Evolutionary conservation across 179 eudicot species (phyloP).

Genomic region (Nepenthes alata): DNA sequence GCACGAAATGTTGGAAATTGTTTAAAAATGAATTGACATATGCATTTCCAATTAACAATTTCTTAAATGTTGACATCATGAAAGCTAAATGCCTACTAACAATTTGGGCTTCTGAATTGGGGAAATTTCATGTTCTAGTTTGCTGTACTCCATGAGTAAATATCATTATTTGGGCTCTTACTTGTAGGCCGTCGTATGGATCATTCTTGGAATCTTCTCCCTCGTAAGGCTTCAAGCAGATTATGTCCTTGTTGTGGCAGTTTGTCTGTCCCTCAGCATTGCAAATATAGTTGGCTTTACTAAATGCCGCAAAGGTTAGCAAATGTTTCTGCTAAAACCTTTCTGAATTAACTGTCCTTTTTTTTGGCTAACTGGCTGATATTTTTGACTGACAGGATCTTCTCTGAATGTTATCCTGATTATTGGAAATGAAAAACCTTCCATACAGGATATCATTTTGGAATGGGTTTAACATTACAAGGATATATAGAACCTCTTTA

Average conservation of each 20-base stretch:
- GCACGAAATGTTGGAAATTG: too few relatives aligned
- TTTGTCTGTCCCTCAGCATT: constrained; percentile 82
- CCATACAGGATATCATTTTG: too few relatives aligned
- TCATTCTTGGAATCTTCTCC: constrained; percentile 72
- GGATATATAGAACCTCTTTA: too few relatives aligned
- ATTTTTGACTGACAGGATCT: too few relatives aligned
- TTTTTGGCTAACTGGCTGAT: too few relatives aligned
- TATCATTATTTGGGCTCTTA: neutral
- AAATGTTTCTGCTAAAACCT: neutral
- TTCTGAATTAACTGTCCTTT: too few relatives aligned
- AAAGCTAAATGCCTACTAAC: neutral
- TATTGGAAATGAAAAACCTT: too few relatives aligned
- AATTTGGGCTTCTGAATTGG: neutral
- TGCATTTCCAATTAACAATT: neutral
- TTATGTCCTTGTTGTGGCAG: constrained; percentile 86
- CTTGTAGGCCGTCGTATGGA: constrained; percentile 76
- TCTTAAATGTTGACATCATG: neutral
- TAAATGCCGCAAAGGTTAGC: constrained; percentile 75
- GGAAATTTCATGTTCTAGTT: neutral
- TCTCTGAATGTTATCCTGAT: too few relatives aligned
- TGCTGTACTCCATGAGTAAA: neutral
- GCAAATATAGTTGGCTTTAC: constrained; percentile 94
- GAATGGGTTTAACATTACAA: too few relatives aligned
- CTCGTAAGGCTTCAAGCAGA: constrained; percentile 90
- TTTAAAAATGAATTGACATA: too few relatives aligned